Conservation (phyloP, 2,329 filamentous ascomycete species). For the Diaporthe longicolla region DNA sequence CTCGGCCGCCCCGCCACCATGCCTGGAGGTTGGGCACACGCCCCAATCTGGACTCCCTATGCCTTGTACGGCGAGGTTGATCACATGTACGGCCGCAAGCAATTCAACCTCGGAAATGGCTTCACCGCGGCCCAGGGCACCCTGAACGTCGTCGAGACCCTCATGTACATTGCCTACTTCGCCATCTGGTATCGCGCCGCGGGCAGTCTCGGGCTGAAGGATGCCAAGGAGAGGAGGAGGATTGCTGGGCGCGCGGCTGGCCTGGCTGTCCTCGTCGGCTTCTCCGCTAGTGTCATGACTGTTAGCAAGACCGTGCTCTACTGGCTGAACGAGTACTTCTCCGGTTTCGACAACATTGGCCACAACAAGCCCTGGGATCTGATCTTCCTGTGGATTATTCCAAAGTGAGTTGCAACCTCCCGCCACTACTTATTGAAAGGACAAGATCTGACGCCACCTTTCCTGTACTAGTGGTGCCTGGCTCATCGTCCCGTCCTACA, state of each 20-base stretch:
- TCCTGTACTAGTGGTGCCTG: slow-evolving; percentile 65
- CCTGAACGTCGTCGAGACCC: slow-evolving; percentile 56
- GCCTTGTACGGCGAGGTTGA: slow-evolving; percentile 85
- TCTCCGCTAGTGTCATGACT: slow-evolving; percentile 71
- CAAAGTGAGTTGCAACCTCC: slow-evolving; percentile 63
- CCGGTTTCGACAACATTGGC: slow-evolving; percentile 69
- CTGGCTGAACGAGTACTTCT: slow-evolving; percentile 71
- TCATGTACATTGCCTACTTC: slow-evolving; percentile 52
- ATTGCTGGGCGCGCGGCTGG: slow-evolving; percentile 61
- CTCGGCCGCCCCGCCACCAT: slow-evolving; percentile 85
- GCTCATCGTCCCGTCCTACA: slow-evolving; percentile 67
- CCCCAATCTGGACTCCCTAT: slow-evolving; percentile 83
- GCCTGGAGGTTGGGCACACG: slow-evolving; percentile 80
- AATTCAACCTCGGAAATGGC: slow-evolving; percentile 76
- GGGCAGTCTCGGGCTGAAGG: slow-evolving; percentile 43
- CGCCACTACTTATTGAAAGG: neutral
- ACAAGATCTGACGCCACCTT: neutral
- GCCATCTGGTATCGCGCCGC: slow-evolving; percentile 52
- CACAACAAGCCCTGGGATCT: slow-evolving; percentile 65
- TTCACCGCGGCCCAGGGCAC: slow-evolving; percentile 83
- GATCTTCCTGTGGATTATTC: slow-evolving; percentile 69
- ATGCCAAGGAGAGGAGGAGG: slow-evolving; percentile 50
- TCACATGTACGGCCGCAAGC: slow-evolving; percentile 84
- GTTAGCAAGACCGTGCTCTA: slow-evolving; percentile 74
- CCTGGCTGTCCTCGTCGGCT: slow-evolving; percentile 62